A percentile compares a stretch with the other conserved stretches of the same genome.
phyloP scores from a whole-genome alignment of 768 basidiomycete species.

The Porphyrellus cyaneotinctus region DNA sequence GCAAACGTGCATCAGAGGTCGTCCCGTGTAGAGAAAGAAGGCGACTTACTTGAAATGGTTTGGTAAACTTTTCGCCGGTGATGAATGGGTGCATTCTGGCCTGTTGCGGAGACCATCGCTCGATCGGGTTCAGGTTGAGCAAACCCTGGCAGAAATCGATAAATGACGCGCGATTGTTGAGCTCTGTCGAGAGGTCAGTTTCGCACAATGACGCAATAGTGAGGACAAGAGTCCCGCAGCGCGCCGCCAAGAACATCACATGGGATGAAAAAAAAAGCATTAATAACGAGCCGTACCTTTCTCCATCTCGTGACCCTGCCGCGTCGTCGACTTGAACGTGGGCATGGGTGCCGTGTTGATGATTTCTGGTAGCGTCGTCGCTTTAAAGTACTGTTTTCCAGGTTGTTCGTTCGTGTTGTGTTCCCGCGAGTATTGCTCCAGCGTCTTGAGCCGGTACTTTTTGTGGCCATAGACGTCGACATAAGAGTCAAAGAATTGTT shows the following conservation, averaged over 20 bases:
- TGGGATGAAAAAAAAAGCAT: no score
- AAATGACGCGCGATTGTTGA: slow-evolving; percentile 91
- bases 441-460: slow-evolving; percentile 80
- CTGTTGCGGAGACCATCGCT: slow-evolving; percentile 96
- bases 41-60: slow-evolving; percentile 70
- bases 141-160: slow-evolving; percentile 97
- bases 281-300: slow-evolving; percentile 59
- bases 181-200: slow-evolving; percentile 50
- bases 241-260: no score
- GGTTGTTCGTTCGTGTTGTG: slow-evolving; percentile 96
- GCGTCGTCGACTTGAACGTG: slow-evolving; percentile 65
- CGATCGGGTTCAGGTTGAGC: slow-evolving; percentile 89
- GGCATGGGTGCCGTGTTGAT: slow-evolving; percentile 96
- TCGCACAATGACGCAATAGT: slow-evolving; percentile 9
- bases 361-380: slow-evolving; percentile 89
- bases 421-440: slow-evolving; percentile 95
- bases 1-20: slow-evolving; percentile 4
- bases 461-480: slow-evolving; percentile 75
- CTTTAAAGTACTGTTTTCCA: slow-evolving; percentile 98
- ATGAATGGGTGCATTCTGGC: slow-evolving; percentile 96
- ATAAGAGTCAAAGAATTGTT: slow-evolving; percentile 86
- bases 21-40: neutral
- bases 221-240: neutral
- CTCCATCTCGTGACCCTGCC: slow-evolving; percentile 79
- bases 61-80: slow-evolving; percentile 92